Evolutionary conservation across 805 yeast species (phyloP).

Genomic region (Suhomyces xylopsoci): DNA sequence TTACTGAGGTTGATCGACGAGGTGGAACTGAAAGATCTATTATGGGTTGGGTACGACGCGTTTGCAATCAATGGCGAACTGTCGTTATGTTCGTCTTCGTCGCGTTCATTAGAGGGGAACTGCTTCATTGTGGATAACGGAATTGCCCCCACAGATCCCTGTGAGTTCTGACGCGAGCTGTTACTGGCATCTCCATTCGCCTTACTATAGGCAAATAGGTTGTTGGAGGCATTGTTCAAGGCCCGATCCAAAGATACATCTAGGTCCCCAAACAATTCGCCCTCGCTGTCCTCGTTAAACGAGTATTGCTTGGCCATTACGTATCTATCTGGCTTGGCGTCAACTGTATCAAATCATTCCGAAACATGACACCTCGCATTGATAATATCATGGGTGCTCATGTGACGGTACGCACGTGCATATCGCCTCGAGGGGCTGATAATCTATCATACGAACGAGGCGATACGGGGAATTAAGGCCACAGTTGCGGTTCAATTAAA

Average conservation of each 20-base stretch:
- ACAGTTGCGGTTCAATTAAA: not conserved
- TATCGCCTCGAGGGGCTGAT: not conserved
- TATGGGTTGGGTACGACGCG: constrained; percentile 11
- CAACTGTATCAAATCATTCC: not conserved
- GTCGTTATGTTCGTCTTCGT: constrained; percentile 17
- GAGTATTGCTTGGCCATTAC: constrained; percentile 11
- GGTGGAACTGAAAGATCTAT: constrained; percentile 19
- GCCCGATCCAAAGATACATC: constrained; percentile 68
- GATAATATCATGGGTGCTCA: not conserved
- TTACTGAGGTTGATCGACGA: constrained; percentile 10
- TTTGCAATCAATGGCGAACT: constrained; percentile 29
- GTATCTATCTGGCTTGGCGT: not conserved
- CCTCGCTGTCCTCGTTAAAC: constrained; percentile 19
- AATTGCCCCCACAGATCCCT: constrained; percentile 27
- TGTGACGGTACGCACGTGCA: not conserved
- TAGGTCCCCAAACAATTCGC: constrained; percentile 53
- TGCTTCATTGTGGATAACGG: constrained; percentile 25
- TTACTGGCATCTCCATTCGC: constrained; percentile 15
- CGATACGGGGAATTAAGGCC: not conserved
- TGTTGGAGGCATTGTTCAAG: constrained; percentile 47
- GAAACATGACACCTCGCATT: not conserved
- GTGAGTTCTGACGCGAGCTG: constrained; percentile 24
- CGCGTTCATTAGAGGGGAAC: not conserved
- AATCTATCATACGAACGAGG: not conserved
- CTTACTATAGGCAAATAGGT: constrained; percentile 27